These are phyloP conservation scores for Dictyostelium citrinum DNA, from an alignment of 78 protist species.

Conservation along the genomic window DNA sequence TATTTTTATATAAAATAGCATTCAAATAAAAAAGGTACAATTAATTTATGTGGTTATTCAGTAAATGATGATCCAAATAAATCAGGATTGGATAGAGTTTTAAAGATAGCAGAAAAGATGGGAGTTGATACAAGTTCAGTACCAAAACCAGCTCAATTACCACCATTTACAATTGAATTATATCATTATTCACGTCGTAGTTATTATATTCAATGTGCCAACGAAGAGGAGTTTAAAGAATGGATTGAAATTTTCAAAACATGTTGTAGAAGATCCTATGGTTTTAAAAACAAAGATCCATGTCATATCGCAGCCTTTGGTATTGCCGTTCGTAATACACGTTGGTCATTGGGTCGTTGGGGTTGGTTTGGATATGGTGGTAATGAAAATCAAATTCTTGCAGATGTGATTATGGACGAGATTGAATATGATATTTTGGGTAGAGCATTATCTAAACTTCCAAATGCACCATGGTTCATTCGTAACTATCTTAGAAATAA, in stretches of 20 bases:
- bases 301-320: constrained; percentile 35
- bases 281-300: constrained; percentile 38
- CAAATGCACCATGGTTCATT: constrained; percentile 27
- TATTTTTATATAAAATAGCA: background rate
- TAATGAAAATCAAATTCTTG: constrained; percentile 23
- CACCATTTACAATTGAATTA: constrained; percentile 58
- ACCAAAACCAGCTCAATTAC: constrained; percentile 25
- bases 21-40: constrained; percentile 57
- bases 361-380: constrained; percentile 69
- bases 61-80: constrained; percentile 57
- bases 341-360: constrained; percentile 51
- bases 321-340: constrained; percentile 34
- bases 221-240: constrained; percentile 28
- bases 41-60: constrained; percentile 49
- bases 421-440: constrained; percentile 20
- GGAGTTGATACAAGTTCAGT: constrained; percentile 19
- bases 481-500: background rate
- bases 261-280: constrained; percentile 13
- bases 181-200: constrained; percentile 7
- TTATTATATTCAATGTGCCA: constrained; percentile 2
- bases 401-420: constrained; percentile 32
- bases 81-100: background rate
- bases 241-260: constrained; percentile 22
- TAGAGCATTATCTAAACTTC: constrained; percentile 25
- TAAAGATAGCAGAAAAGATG: constrained; percentile 30